phyloP scores from a whole-genome alignment of 2,329 filamentous ascomycete species.

The Drechslerella dactyloides region DNA sequence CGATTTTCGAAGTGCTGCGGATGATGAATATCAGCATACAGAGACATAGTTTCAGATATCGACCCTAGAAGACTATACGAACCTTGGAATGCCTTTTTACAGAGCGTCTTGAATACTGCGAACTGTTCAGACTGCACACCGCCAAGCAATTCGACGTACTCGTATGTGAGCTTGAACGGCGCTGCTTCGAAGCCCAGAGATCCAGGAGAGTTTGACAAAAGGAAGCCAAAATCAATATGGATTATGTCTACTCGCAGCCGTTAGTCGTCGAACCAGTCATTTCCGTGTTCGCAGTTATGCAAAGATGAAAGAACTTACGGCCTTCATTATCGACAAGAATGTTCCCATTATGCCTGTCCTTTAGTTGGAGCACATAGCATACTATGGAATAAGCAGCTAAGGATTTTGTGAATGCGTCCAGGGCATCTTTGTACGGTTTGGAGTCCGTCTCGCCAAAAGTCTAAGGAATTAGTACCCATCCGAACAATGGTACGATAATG shows the following conservation, averaged over 20 bases:
- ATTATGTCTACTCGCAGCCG: conserved; percentile 67
- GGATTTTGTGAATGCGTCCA: conserved; percentile 80
- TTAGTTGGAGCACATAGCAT: conserved; percentile 81
- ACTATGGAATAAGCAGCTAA: conserved; percentile 85
- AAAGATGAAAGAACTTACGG: conserved; percentile 56
- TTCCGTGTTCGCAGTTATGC: not conserved
- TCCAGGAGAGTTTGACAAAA: conserved; percentile 84
- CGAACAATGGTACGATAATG: no score
- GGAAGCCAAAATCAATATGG: conserved; percentile 89
- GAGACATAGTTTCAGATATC: conserved; percentile 19
- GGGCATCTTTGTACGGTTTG: conserved; percentile 72
- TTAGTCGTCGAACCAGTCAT: not conserved
- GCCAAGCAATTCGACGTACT: conserved; percentile 83
- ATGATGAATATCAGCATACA: conserved; percentile 32
- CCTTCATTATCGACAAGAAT: conserved; percentile 84
- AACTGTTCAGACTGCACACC: conserved; percentile 73
- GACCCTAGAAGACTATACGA: conserved; percentile 54
- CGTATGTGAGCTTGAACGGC: conserved; percentile 83
- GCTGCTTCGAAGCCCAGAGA: conserved; percentile 85
- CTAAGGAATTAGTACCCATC: conserved; percentile 21
- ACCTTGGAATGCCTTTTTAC: conserved; percentile 85
- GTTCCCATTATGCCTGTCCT: conserved; percentile 86
- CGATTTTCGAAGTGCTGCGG: conserved; percentile 72
- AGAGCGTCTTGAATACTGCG: conserved; percentile 76
- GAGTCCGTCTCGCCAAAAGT: conserved; percentile 74